These are phyloP conservation scores for Salvia splendens DNA, from an alignment of 257 asterid species.

Conservation along the genomic window DNA sequence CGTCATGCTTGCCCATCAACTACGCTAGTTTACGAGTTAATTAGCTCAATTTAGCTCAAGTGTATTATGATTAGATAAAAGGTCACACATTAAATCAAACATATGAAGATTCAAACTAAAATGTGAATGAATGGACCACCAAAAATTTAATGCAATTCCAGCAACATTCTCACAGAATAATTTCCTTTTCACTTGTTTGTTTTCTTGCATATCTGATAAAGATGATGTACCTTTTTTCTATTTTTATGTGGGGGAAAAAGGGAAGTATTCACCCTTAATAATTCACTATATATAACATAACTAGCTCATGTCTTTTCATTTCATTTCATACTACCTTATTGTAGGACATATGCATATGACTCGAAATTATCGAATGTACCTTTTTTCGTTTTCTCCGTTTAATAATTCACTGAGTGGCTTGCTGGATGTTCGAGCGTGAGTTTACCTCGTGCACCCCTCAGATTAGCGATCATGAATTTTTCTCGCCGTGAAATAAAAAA, in stretches of 20 bases:
- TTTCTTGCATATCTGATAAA: conserved; percentile 35
- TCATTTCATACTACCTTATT: not conserved
- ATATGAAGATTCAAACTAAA: conserved; percentile 5
- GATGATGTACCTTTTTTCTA: conserved; percentile 38
- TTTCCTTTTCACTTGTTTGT: conserved; percentile 31
- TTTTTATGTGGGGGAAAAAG: conserved; percentile 20
- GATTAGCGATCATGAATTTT: not conserved
- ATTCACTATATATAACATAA: not conserved
- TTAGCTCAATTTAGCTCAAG: too few relatives aligned
- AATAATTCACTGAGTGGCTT: not conserved
- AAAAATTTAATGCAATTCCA: conserved; percentile 28
- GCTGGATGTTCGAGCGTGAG: too few relatives aligned
- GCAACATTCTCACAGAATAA: conserved; percentile 43
- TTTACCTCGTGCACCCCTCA: too few relatives aligned
- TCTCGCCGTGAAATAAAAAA: not conserved
- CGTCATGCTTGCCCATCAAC: too few relatives aligned
- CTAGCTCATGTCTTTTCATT: conserved; percentile 24
- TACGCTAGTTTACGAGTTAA: too few relatives aligned
- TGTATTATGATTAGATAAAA: too few relatives aligned
- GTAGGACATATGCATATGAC: conserved; percentile 3
- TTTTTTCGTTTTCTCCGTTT: not conserved
- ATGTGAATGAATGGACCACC: conserved; percentile 24
- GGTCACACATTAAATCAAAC: not conserved
- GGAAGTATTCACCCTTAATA: conserved; percentile 28
- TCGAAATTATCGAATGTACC: not conserved